Conservation (phyloP, 306 rosid species). For the Erythrophleum fordii region DNA sequence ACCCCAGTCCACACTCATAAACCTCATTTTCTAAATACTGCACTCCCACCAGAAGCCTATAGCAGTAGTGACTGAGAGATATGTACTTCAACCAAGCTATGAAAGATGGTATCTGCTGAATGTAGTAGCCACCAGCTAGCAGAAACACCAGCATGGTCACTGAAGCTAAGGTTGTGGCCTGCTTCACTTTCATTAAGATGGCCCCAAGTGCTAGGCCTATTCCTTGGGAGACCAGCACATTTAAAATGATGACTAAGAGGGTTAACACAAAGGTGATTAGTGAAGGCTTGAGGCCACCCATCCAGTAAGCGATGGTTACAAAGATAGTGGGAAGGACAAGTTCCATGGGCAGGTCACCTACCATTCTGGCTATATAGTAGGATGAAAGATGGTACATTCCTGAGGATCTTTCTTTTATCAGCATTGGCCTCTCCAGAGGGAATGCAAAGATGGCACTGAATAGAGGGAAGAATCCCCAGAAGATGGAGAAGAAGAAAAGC, state of each 20-base stretch:
- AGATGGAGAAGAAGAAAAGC: conserved; percentile 89
- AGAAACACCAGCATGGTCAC: conserved; percentile 83
- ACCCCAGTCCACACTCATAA: conserved; percentile 59
- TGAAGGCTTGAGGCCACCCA: conserved; percentile 90
- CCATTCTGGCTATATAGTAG: conserved; percentile 73
- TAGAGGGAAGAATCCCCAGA: conserved; percentile 94
- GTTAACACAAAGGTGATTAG: conserved; percentile 59
- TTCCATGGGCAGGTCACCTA: conserved; percentile 91
- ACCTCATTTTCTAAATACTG: conserved; percentile 69
- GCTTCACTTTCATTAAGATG: conserved; percentile 82
- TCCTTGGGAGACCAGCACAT: conserved; percentile 88
- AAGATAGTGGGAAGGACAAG: conserved; percentile 84
- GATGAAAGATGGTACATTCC: conserved; percentile 93
- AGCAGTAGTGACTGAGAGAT: conserved; percentile 79
- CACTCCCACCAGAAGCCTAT: conserved; percentile 78
- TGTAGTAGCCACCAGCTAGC: conserved; percentile 89
- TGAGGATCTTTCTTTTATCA: conserved; percentile 78
- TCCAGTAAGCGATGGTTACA: conserved; percentile 78
- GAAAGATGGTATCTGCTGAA: conserved; percentile 74
- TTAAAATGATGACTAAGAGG: conserved; percentile 70
- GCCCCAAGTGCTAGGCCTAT: conserved; percentile 93
- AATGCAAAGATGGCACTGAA: conserved; percentile 82
- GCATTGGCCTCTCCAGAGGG: conserved; percentile 84
- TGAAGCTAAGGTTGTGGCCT: conserved; percentile 83
- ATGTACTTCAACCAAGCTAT: conserved; percentile 87